Conservation (phyloP, 306 rosid species). For the Quercus mongolica region DNA sequence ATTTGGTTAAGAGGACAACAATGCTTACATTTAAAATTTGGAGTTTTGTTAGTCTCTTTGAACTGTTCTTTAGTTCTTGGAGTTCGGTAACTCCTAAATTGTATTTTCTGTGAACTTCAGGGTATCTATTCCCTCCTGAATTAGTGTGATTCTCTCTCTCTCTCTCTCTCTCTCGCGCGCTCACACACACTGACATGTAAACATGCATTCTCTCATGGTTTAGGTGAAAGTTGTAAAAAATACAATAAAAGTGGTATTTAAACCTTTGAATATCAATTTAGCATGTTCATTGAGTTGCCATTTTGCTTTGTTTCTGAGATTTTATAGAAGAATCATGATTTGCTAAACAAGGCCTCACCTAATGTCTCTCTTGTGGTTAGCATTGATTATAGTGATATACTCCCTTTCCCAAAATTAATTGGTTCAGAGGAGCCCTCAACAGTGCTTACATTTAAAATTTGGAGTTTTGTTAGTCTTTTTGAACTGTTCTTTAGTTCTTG, state of each 20-base stretch:
- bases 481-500: constrained; percentile 19
- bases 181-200: not conserved
- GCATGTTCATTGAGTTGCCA: not conserved
- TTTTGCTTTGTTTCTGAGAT: not conserved
- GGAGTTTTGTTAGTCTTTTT: constrained; percentile 28
- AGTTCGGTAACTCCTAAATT: constrained; percentile 36
- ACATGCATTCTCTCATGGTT: no score
- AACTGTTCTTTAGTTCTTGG: constrained; percentile 21
- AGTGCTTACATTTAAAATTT: constrained; percentile 26
- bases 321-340: not conserved
- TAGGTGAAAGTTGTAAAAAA: no score
- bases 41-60: constrained; percentile 26
- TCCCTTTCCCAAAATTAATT: constrained; percentile 10
- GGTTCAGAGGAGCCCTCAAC: constrained; percentile 12
- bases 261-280: not conserved
- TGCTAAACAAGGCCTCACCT: not conserved
- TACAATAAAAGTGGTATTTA: not conserved
- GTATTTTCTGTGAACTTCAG: not conserved
- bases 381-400: constrained; percentile 10
- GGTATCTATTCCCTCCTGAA: not conserved
- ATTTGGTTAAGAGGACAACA: constrained; percentile 20
- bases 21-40: constrained; percentile 29
- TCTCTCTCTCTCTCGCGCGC: not conserved
- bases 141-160: not conserved
- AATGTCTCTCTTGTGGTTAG: not conserved